Evolutionary conservation across 306 rosid species (phyloP), one percentile per base, ranked within the genome.

Genomic region (Quercus ilex): DNA sequence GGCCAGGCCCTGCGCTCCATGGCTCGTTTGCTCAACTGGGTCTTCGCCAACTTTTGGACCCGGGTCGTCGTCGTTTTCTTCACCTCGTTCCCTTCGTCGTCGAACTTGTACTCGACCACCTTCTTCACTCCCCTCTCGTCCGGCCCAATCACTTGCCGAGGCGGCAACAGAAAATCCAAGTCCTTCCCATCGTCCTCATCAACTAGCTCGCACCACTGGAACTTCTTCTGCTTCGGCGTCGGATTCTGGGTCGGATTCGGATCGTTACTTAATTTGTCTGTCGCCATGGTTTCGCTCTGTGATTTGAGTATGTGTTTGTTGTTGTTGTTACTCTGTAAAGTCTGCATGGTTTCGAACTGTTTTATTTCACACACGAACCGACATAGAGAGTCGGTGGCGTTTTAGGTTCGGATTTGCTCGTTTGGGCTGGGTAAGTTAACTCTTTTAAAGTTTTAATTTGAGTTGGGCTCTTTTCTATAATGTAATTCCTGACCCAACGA

Each of bases 181-280:
- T 94, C 93, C 74, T 89, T 96, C 0, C 90, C 94, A 25, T 94
- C 97, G 28, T 94, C 98, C 75, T 94, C 98, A 0, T 94, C 98
- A 4, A 1, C 12, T 43, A 89, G 87, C 71, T 89, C 90, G 2
- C 88, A 88, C 92, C 92, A 89, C 4, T 88, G 82, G 62, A 86
- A 20, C 85, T 89, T 86, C 3, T 81, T 52, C 17, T 80, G 85
- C 10, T 68, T 82, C 26, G 18, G 33, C 5, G 62, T 21, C 9
- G 49, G 28, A 1, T 20, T 17, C 6, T 33, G 13, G 26, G 20
- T n/a, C 28, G 28, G 4, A 14, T 4, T 25, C 63, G 15, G 14
- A 57, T 25, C 63, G 20, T 25, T 6, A 20, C 4, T 25, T 11
- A 57, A 57, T 57, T 57, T 57, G 13, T 57, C 63, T 4, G 8